Conservation (phyloP, 345 rosid species). For the Lepidium aucheri region DNA sequence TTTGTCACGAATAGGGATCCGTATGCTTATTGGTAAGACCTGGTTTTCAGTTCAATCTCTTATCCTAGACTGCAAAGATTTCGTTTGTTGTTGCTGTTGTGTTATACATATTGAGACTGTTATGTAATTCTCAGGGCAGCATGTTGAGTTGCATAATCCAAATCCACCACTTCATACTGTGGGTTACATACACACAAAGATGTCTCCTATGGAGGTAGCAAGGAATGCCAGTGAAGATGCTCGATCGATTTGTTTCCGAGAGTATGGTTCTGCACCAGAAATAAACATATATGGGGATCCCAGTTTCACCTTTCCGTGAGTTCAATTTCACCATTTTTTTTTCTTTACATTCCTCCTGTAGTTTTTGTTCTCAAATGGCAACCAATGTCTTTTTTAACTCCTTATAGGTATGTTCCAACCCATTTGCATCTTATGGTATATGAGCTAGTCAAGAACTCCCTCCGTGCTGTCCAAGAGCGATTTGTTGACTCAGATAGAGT, state of each 20-base stretch:
- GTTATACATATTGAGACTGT: background rate
- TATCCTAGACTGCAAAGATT: background rate
- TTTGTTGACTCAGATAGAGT: conserved; percentile 68
- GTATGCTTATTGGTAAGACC: conserved; percentile 75
- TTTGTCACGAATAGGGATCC: conserved; percentile 88
- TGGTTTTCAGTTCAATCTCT: background rate
- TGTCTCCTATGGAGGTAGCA: conserved; percentile 94
- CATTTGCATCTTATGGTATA: conserved; percentile 94
- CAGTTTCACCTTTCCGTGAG: conserved; percentile 90
- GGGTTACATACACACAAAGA: conserved; percentile 87
- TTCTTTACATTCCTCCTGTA: background rate
- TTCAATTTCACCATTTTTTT: background rate
- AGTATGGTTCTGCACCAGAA: conserved; percentile 86
- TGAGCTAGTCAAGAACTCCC: conserved; percentile 92
- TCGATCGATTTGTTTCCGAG: conserved; percentile 67
- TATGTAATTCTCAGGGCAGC: conserved; percentile 71
- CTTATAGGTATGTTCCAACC: conserved; percentile 67
- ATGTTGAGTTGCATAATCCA: conserved; percentile 95
- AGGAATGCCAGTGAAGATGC: conserved; percentile 88
- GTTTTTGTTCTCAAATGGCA: background rate
- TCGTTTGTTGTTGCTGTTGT: background rate
- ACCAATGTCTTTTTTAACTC: background rate
- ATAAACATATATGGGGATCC: conserved; percentile 83
- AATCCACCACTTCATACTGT: conserved; percentile 72
- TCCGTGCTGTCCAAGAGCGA: conserved; percentile 91